Evolutionary conservation across 306 rosid species (phyloP).

Genomic region (Bauhinia variegata): DNA sequence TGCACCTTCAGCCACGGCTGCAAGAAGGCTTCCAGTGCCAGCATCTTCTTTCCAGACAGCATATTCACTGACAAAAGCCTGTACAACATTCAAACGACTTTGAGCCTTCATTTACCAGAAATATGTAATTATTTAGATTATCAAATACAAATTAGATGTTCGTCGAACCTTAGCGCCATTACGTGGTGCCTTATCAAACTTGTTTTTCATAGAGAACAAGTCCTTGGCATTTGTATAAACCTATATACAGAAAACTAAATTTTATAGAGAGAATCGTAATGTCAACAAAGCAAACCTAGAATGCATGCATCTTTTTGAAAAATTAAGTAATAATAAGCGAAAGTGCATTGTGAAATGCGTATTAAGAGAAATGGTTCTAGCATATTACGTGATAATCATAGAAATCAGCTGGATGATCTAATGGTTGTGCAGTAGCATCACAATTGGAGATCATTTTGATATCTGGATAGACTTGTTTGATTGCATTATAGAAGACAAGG

Average conservation of each 20-base stretch:
- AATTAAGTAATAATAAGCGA: background rate
- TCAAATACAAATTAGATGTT: conserved; percentile 18
- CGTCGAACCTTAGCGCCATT: no score
- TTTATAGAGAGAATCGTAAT: background rate
- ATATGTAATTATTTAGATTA: background rate
- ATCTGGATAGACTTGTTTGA: conserved; percentile 76
- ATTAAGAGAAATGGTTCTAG: background rate
- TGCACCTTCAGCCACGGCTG: conserved; percentile 84
- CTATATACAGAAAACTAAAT: conserved; percentile 20
- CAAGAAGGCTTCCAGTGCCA: conserved; percentile 80
- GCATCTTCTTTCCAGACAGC: conserved; percentile 84
- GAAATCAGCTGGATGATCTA: conserved; percentile 90
- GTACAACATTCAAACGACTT: conserved; percentile 10
- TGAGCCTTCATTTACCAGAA: background rate
- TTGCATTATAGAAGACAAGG: conserved; percentile 62
- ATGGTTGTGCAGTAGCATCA: conserved; percentile 64
- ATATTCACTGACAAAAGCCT: conserved; percentile 97
- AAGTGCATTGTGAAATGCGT: background rate
- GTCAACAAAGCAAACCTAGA: conserved; percentile 4
- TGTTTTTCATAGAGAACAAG: no score
- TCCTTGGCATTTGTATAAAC: no score
- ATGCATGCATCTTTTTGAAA: conserved; percentile 23
- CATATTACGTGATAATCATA: conserved; percentile 92
- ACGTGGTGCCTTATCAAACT: no score
- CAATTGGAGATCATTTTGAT: conserved; percentile 86